phyloP scores from a whole-genome alignment of 257 asterid genomes.

The Vinca minor region DNA sequence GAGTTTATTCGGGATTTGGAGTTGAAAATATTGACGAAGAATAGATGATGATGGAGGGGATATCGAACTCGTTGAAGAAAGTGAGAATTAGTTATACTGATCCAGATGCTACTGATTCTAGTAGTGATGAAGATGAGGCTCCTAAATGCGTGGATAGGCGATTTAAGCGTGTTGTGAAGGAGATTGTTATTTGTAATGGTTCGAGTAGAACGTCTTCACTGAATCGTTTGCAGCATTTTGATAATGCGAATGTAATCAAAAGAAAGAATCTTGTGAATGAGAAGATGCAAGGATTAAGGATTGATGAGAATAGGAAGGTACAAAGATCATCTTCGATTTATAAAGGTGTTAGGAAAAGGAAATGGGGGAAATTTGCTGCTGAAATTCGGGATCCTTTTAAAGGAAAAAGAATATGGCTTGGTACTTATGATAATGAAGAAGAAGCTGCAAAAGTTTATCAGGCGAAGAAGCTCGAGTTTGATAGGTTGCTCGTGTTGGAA shows the following conservation, averaged over 20 bases:
- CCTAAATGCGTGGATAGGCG: neutral
- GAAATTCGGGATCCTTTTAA: conserved; percentile 27
- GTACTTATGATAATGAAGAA: conserved; percentile 27
- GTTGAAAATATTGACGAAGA: neutral
- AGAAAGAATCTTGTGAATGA: too few relatives aligned
- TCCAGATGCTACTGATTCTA: conserved; percentile 40
- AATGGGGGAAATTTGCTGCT: conserved; percentile 36
- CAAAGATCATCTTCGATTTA: conserved; percentile 9
- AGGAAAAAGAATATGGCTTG: conserved; percentile 29
- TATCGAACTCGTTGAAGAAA: conserved; percentile 9
- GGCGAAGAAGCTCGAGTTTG: conserved; percentile 23
- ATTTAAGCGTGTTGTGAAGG: conserved; percentile 21
- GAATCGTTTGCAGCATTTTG: neutral
- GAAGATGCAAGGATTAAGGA: neutral
- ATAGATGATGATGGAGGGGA: neutral
- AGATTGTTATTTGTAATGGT: conserved; percentile 10
- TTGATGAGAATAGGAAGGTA: conserved; percentile 6
- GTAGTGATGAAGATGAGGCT: conserved; percentile 10
- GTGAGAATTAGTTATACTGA: conserved; percentile 22
- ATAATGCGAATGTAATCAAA: conserved; percentile 1
- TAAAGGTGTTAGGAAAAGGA: conserved; percentile 32
- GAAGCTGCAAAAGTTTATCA: conserved; percentile 29
- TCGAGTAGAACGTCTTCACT: too few relatives aligned
- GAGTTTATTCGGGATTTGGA: too few relatives aligned
- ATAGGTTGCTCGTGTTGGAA: conserved; percentile 3